phyloP scores from a whole-genome alignment of 306 rosid genomes.

The Rubus parviflorus region DNA sequence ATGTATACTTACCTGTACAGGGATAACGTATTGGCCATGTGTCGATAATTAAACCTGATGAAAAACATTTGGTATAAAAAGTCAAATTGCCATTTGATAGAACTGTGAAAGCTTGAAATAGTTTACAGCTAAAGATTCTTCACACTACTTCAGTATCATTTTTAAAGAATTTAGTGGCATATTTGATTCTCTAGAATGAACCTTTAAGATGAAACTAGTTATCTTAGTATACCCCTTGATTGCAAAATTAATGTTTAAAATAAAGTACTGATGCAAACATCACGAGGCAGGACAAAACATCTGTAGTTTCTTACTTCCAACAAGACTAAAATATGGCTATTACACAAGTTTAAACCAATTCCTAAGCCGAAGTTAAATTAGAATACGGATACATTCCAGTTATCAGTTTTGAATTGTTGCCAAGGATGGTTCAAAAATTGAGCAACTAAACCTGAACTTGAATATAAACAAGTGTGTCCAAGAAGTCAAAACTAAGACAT shows the following conservation, averaged over 20 bases:
- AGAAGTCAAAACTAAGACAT: neutral
- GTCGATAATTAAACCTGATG: constrained; percentile 92
- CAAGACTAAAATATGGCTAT: neutral
- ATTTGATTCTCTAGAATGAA: neutral
- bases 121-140: neutral
- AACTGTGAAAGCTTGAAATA: neutral
- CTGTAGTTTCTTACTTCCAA: neutral
- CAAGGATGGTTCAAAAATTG: neutral
- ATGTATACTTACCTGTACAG: constrained; percentile 58
- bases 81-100: constrained; percentile 11
- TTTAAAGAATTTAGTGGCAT: neutral
- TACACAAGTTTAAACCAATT: neutral
- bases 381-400: neutral
- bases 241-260: neutral
- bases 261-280: neutral
- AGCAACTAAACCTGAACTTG: neutral
- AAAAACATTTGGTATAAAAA: constrained; percentile 21
- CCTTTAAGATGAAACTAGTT: neutral
- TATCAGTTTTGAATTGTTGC: neutral
- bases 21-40: constrained; percentile 95
- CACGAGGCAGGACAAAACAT: neutral
- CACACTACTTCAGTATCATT: neutral
- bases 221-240: neutral
- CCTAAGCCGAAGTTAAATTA: neutral
- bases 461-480: neutral